Percentiles rank a stretch among this genome's conserved stretches.
Conservation (phyloP, 2,329 filamentous ascomycete genomes). For the Aquanectria penicillioides region DNA sequence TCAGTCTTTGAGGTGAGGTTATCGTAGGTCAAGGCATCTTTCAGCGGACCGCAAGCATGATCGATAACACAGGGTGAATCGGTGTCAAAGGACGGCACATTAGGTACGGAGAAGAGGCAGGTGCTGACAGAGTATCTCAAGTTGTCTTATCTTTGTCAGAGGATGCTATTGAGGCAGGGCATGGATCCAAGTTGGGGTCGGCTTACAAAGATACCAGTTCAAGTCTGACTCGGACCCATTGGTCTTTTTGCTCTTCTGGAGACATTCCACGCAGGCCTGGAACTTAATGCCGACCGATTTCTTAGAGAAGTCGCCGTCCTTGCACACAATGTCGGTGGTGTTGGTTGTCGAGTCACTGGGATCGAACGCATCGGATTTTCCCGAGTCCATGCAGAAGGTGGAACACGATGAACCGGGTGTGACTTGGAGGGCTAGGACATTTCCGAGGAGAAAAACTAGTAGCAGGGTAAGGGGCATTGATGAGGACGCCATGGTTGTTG, state of each 20-base stretch:
- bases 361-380: conserved; percentile 45
- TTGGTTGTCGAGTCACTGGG: conserved; percentile 52
- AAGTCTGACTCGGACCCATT: conserved; percentile 53
- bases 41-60: conserved; percentile 53
- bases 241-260: conserved; percentile 56
- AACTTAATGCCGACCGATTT: conserved; percentile 55
- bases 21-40: conserved; percentile 49
- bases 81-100: conserved; percentile 43
- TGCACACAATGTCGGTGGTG: conserved; percentile 58
- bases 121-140: conserved; percentile 58
- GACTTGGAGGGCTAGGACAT: conserved; percentile 52
- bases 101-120: conserved; percentile 54
- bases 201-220: conserved; percentile 60
- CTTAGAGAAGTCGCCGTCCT: conserved; percentile 52
- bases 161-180: not conserved
- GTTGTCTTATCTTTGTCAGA: conserved; percentile 53
- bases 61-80: conserved; percentile 56
- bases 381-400: conserved; percentile 55
- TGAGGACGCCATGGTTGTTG: conserved; percentile 8
- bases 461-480: not conserved
- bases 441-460: conserved; percentile 6
- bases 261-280: conserved; percentile 57
- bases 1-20: conserved; percentile 36
- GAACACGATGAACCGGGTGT: conserved; percentile 63
- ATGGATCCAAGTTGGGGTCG: not conserved